Evolutionary conservation across 2,329 filamentous ascomycete genomes (phyloP).

Genomic region (Aspergillus flavus): DNA sequence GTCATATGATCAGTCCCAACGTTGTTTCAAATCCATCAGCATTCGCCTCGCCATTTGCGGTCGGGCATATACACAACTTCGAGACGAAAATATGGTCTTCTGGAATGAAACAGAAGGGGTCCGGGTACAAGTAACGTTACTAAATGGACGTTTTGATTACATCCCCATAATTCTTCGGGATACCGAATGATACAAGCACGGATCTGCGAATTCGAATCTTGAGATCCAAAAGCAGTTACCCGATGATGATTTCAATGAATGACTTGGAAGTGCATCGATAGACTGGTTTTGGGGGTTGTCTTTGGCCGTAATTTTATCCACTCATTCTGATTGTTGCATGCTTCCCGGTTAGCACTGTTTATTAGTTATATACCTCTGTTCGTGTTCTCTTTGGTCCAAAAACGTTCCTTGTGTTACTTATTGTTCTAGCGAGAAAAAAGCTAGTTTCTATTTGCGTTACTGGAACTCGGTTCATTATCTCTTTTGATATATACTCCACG

Average conservation of each 20-base stretch:
- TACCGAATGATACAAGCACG: background rate
- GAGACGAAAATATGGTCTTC: conserved; percentile 18
- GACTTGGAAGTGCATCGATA: background rate
- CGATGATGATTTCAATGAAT: background rate
- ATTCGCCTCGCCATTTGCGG: conserved; percentile 10
- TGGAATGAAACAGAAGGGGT: background rate
- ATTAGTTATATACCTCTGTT: conserved; percentile 3
- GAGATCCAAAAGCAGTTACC: background rate
- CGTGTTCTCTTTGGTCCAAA: background rate
- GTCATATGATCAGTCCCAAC: background rate
- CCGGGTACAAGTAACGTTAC: background rate
- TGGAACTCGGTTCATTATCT: too few species aligned
- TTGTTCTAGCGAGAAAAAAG: background rate
- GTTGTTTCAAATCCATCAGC: background rate
- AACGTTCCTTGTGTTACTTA: background rate
- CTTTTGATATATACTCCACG: background rate
- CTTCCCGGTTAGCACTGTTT: background rate
- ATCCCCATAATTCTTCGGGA: background rate
- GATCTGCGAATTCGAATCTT: background rate
- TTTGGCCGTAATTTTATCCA: background rate
- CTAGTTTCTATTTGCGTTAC: too few species aligned
- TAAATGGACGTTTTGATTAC: too few species aligned
- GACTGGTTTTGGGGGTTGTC: background rate
- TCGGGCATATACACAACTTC: conserved; percentile 9
- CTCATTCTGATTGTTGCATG: background rate